Conservation (phyloP, 1,284 basidiomycete genomes). For the Naganishia cerealis region DNA sequence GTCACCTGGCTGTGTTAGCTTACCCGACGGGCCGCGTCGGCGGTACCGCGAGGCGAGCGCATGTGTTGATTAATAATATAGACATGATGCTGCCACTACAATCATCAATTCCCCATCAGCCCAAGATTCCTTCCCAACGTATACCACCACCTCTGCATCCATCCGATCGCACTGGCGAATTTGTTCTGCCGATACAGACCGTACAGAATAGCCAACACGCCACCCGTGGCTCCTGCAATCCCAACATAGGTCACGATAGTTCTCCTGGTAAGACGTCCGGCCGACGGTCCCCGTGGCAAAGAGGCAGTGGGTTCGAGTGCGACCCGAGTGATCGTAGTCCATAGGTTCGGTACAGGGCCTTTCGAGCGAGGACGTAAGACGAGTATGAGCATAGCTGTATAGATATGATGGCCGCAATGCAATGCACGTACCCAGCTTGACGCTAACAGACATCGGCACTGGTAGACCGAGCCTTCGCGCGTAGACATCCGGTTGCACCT, state of each 20-base stretch:
- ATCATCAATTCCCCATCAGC: slow-evolving; percentile 11
- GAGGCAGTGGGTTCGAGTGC: slow-evolving; percentile 50
- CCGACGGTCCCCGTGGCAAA: slow-evolving; percentile 45
- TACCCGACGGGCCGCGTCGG: no score
- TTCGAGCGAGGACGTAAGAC: slow-evolving; percentile 58
- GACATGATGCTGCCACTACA: neutral
- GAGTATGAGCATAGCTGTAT: slow-evolving; percentile 56
- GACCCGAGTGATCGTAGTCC: slow-evolving; percentile 51
- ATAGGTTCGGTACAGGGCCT: slow-evolving; percentile 48
- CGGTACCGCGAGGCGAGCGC: no score
- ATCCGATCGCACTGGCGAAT: slow-evolving; percentile 23
- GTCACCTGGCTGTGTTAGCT: no score
- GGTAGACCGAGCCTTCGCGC: slow-evolving; percentile 78
- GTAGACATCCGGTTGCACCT: slow-evolving; percentile 97
- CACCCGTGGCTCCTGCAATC: slow-evolving; percentile 29
- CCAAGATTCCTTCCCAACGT: slow-evolving; percentile 22
- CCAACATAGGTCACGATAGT: slow-evolving; percentile 31
- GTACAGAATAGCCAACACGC: slow-evolving; percentile 30
- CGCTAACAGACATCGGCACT: slow-evolving; percentile 86
- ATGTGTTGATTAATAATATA: neutral
- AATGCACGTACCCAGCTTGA: slow-evolving; percentile 70
- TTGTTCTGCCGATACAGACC: slow-evolving; percentile 32
- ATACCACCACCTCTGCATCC: slow-evolving; percentile 32
- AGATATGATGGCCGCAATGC: slow-evolving; percentile 38
- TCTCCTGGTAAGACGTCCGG: slow-evolving; percentile 21